Conservation (phyloP, 1,284 basidiomycete genomes). For the Boletus subluridellus region DNA sequence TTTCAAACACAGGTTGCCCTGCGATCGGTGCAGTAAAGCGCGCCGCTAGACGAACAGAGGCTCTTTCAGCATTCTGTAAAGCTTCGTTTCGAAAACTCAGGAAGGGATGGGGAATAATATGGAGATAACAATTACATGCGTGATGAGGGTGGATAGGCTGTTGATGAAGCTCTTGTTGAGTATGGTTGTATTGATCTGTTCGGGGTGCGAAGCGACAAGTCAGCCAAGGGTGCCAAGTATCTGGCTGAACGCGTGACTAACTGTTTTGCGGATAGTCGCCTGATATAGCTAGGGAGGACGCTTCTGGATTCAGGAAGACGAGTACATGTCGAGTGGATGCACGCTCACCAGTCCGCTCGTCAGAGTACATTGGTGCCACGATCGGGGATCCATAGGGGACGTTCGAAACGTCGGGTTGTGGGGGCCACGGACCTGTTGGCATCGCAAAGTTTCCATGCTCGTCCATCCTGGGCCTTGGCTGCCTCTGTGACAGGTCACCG, state of each 20-base stretch:
- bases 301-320: conserved; percentile 20
- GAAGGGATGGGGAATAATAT: conserved; percentile 11
- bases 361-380: conserved; percentile 43
- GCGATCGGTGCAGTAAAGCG: conserved; percentile 42
- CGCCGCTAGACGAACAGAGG: conserved; percentile 54
- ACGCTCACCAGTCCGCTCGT: conserved; percentile 44
- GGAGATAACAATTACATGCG: conserved; percentile 33
- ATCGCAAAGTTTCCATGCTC: conserved; percentile 30
- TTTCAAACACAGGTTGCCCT: conserved; percentile 35
- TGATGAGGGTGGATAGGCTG: conserved; percentile 31
- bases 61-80: conserved; percentile 51
- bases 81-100: conserved; percentile 33
- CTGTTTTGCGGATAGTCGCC: conserved; percentile 32
- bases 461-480: conserved; percentile 30
- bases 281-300: conserved; percentile 27
- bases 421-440: conserved; percentile 26
- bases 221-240: conserved; percentile 11
- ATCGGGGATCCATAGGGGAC: conserved; percentile 38
- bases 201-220: conserved; percentile 7
- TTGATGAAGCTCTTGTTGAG: conserved; percentile 32
- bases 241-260: conserved; percentile 22
- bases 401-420: conserved; percentile 28
- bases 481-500: conserved; percentile 32
- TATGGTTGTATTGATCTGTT: conserved; percentile 31
- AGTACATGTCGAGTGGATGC: conserved; percentile 2